Conservation (phyloP, 495 filamentous ascomycete genomes). For the Cercophora scortea region DNA sequence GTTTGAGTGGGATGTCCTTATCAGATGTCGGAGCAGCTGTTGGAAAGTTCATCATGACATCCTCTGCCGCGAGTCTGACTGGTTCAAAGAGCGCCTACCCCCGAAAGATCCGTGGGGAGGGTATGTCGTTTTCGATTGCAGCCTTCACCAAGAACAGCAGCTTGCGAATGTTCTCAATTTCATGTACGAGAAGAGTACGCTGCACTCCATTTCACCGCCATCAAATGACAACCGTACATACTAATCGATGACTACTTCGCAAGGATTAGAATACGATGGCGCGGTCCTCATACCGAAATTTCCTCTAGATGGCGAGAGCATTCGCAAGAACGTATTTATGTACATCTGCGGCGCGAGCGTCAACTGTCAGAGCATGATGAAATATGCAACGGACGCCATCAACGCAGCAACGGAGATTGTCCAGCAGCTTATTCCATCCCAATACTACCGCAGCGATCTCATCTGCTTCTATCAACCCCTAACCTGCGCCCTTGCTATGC, state of each 20-base stretch:
- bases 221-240: not conserved
- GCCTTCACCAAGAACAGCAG: not conserved
- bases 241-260: not conserved
- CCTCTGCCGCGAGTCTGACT: slow-evolving; percentile 10
- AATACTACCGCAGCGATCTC: slow-evolving; percentile 2
- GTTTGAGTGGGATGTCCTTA: slow-evolving; percentile 11
- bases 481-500: slow-evolving; percentile 1
- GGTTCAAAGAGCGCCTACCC: slow-evolving; percentile 6
- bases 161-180: slow-evolving; percentile 11
- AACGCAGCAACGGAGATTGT: slow-evolving; percentile 1
- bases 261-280: not conserved
- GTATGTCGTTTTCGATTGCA: slow-evolving; percentile 3
- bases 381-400: slow-evolving; percentile 4
- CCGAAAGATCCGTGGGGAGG: slow-evolving; percentile 5
- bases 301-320: slow-evolving; percentile 1
- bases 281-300: not conserved
- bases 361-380: slow-evolving; percentile 1
- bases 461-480: slow-evolving; percentile 7
- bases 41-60: slow-evolving; percentile 17
- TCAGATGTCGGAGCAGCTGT: not conserved
- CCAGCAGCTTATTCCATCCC: not conserved
- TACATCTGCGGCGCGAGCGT: slow-evolving; percentile 13
- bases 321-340: slow-evolving; percentile 5
- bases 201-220: not conserved
- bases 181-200: slow-evolving; percentile 17